These are phyloP conservation scores for Macrolepiota dolichaula DNA, from an alignment of 768 basidiomycete species.

Conservation along the genomic window DNA sequence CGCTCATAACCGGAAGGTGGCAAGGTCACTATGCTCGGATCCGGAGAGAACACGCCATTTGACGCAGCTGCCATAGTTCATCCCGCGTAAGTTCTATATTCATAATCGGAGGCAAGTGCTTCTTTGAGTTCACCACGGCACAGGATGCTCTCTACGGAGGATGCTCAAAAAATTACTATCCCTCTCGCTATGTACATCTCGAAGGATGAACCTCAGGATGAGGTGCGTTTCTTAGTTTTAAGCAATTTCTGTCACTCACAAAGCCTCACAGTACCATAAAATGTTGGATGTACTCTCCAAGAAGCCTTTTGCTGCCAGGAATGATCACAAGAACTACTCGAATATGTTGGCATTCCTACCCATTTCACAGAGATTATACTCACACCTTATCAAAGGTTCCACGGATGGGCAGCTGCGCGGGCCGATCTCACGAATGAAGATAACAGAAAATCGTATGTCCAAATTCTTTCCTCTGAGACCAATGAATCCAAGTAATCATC, in stretches of 20 bases:
- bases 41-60: slow-evolving; percentile 38
- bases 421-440: slow-evolving; percentile 52
- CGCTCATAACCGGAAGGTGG: slow-evolving; percentile 31
- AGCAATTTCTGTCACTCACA: not conserved
- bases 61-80: slow-evolving; percentile 50
- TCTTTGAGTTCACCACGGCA: not conserved
- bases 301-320: slow-evolving; percentile 48
- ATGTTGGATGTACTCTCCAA: slow-evolving; percentile 43
- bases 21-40: slow-evolving; percentile 43
- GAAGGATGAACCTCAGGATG: slow-evolving; percentile 52
- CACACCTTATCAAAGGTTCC: slow-evolving; percentile 38
- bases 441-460: slow-evolving; percentile 50
- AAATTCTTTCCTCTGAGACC: not conserved
- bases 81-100: slow-evolving; percentile 46
- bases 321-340: slow-evolving; percentile 46
- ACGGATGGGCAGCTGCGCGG: slow-evolving; percentile 65
- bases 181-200: slow-evolving; percentile 58
- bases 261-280: slow-evolving; percentile 37
- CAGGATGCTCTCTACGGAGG: slow-evolving; percentile 50
- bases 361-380: not conserved
- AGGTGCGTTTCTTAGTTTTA: slow-evolving; percentile 31
- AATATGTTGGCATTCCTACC: slow-evolving; percentile 32
- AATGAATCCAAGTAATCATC: not conserved
- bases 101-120: not conserved
- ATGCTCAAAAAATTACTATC: slow-evolving; percentile 46